Conservation (phyloP, 2,329 filamentous ascomycete species). For the Fusarium sororula region DNA sequence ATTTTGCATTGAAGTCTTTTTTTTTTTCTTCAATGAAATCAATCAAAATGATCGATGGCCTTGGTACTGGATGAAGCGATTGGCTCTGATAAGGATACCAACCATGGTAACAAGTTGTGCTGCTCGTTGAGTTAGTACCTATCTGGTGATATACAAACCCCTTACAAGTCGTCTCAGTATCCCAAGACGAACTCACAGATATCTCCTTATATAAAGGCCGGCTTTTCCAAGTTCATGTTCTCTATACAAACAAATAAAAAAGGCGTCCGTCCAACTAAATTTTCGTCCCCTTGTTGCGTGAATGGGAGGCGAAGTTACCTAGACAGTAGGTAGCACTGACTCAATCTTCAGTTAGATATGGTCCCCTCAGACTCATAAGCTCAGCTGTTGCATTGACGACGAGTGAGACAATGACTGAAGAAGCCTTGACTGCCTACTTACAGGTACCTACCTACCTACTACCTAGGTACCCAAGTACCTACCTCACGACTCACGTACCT, state of each 20-base stretch:
- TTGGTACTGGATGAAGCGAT: neutral
- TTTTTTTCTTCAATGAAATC: neutral
- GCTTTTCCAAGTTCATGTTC: neutral
- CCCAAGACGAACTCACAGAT: neutral
- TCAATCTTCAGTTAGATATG: neutral
- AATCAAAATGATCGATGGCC: neutral
- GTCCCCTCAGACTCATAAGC: neutral
- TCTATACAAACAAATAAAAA: neutral
- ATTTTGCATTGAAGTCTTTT: neutral
- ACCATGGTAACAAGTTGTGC: neutral
- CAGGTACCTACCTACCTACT: neutral
- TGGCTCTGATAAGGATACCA: neutral
- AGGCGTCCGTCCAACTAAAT: neutral
- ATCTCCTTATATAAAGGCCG: neutral
- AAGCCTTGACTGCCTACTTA: neutral
- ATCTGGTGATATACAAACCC: neutral
- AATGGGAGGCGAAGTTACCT: neutral
- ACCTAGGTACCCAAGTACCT: neutral
- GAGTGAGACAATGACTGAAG: neutral
- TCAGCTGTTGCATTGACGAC: neutral
- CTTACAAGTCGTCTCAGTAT: neutral
- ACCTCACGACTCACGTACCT: neutral
- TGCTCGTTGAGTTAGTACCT: neutral
- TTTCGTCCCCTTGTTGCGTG: neutral
- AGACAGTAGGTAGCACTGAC: neutral